Conservation (phyloP, 371 early-diverging fungal genomes). For the Circinella umbellata region DNA sequence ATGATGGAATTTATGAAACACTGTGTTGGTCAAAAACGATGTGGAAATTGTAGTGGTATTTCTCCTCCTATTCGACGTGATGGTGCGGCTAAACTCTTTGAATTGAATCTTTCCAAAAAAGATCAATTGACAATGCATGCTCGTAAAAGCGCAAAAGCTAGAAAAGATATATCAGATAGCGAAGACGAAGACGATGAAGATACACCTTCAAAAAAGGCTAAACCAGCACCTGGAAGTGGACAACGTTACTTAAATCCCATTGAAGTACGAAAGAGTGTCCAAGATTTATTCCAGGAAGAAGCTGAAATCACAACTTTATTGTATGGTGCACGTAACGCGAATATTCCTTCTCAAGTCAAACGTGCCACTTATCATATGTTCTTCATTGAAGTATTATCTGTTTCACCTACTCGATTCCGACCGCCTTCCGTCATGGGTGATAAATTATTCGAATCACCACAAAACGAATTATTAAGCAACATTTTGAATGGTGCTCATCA, state of each 20-base stretch:
- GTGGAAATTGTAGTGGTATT: conserved; percentile 86
- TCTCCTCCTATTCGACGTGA: conserved; percentile 85
- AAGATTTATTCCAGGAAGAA: conserved; percentile 80
- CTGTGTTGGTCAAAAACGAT: conserved; percentile 60
- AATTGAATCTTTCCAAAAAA: conserved; percentile 77
- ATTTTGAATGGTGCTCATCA: conserved; percentile 84
- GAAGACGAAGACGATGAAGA: conserved; percentile 28
- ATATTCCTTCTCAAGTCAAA: conserved; percentile 44
- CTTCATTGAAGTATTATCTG: conserved; percentile 94
- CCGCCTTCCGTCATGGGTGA: conserved; percentile 93
- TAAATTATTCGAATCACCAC: conserved; percentile 92
- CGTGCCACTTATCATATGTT: conserved; percentile 82
- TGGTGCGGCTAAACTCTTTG: conserved; percentile 87
- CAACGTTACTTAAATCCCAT: conserved; percentile 77
- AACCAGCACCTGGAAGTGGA: conserved; percentile 35
- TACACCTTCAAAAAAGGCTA: conserved; percentile 22
- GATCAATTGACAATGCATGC: conserved; percentile 70
- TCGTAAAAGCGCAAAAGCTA: conserved; percentile 7
- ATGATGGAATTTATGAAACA: conserved; percentile 78
- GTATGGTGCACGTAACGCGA: conserved; percentile 75
- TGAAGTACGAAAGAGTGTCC: conserved; percentile 80
- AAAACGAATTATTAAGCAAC: conserved; percentile 85
- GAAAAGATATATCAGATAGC: neutral
- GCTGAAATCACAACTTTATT: conserved; percentile 73
- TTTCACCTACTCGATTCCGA: conserved; percentile 96